These are phyloP conservation scores for Kalanchoe fedtschenkoi DNA, from an alignment of 164 flowering plant genomes.

Conservation along the genomic window DNA sequence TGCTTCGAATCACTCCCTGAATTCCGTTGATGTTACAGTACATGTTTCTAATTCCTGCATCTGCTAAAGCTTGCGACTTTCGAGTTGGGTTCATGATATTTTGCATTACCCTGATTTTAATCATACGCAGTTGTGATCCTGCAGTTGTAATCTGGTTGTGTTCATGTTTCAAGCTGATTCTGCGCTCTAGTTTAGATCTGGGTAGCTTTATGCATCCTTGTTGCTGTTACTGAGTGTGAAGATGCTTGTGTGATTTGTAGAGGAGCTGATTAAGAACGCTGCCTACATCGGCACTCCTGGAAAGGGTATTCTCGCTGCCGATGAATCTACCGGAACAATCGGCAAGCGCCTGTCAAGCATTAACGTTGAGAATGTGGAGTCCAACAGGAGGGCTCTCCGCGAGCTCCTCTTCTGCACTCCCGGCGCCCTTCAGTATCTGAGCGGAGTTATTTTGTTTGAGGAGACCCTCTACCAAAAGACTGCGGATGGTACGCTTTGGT, in stretches of 20 bases:
- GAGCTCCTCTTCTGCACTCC: not conserved
- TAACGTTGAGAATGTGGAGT: not conserved
- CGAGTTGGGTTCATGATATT: not conserved
- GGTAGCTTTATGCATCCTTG: too few species aligned
- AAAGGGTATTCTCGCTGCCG: not conserved
- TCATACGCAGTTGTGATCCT: too few species aligned
- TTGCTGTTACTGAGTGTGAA: too few species aligned
- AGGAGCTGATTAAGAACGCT: not conserved
- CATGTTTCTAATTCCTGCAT: not conserved
- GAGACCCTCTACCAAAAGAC: not conserved
- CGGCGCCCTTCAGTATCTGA: not conserved
- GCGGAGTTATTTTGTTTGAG: not conserved
- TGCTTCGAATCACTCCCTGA: not conserved
- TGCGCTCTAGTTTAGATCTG: too few species aligned
- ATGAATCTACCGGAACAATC: not conserved
- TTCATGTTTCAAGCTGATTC: too few species aligned
- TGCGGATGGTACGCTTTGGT: not conserved
- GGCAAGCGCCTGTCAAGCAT: not conserved
- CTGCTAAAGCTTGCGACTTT: not conserved
- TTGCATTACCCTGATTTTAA: not conserved
- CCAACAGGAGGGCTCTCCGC: not conserved
- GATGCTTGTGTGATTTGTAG: not conserved
- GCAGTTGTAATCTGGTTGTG: too few species aligned
- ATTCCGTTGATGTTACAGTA: not conserved
- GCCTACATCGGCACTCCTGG: constrained; percentile 1